Base-by-base conservation (phyloP, 75 land plant species). In the Cupressus sempervirens region DNA sequence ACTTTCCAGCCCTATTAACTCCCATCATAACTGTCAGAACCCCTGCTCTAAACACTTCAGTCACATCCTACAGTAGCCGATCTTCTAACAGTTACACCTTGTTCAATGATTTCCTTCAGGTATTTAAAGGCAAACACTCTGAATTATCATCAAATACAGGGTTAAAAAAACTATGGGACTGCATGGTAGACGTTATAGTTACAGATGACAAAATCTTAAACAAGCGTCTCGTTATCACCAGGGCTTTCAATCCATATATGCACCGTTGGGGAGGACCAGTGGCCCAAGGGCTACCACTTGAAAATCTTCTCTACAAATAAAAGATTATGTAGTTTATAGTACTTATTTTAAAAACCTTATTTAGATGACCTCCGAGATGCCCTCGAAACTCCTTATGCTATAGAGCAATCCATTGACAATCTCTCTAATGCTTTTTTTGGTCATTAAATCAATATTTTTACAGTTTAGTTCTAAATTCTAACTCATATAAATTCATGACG, bases 21-120 rank as follows among this genome's bases (percentile, higher is more conserved):
- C 95, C 97, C 95, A 95, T 92, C 7, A 95, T 79, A 75, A 95
- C 97, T 50, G 93, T 95, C 20, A 95, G 90, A 29, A 95, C 92
- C n/a, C 97, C 95, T 20, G 94, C 95, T 83, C 97, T 91, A 84
- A 95, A 95, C 35, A 92, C 84, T 26, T 95, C 94, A 76, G 93
- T 92, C 48, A 95, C 91, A 26, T 88, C 93, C 43, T 90, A 87
- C 40, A 95, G 86, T 58, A 95, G 93, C 26, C 82, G 93, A 67
- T 38, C 76, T 62, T 62, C 90, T 90, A 68, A 92, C 92, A 72
- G 79, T 23, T 3, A 90, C 88, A 56, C 95, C 95, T 54, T 91
- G 91, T 16, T 14, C 67, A 90, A 84, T 91, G 93, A 93, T 93
- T 90, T 93, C 93, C 96, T 93, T 80, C 23, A 85, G 76, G 26